Evolutionary conservation across 2,329 filamentous ascomycete genomes (phyloP), one percentile per base, ranked within the genome.

Genomic region (Beauveria caledonica): DNA sequence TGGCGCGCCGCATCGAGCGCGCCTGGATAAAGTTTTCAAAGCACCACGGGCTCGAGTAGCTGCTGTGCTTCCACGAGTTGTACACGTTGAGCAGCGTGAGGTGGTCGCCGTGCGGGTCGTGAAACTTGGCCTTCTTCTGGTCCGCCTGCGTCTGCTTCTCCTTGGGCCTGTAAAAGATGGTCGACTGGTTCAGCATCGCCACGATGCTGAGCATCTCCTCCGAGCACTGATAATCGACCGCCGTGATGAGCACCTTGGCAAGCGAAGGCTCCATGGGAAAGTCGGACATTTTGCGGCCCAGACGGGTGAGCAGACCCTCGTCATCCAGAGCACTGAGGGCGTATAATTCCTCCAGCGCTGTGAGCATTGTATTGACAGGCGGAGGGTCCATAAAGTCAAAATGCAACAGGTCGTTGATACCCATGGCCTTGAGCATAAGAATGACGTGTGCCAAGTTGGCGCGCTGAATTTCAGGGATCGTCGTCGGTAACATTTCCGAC

Each of bases 351-450:
- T 99, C 95, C 3, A 99, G 78, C 0, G 94, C 94, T 54, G 92
- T 96, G 64, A 99, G 82, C 91, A 97, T 97, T 13, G 94, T 97
- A 69, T 97, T 97, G 33, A 94, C 94, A 0, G 94, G 94, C 0
- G 94, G 94, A 0, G 94, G 92, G 68, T 99, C 94, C 93, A 99
- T 97, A 68, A 99, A 99, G 74, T 97, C 93, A 69, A 99, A 99
- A 70, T 96, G 92, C 13, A 99, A 81, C 1, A 99, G 79, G 70
- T 99, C 94, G 70, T 99, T 97, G 73, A 99, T 97, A 3, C 95
- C 94, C 92, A 99, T 97, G 0, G 94, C 94, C 72, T 99, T 99
- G 55, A 99, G 83, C 89, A 97, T 96, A 51, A 99, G 81, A 72
- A 99, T 97, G 0, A 93, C 97, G 66, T 89, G 87, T 0, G 91